Evolutionary conservation across 164 flowering plant genomes (phyloP).

Genomic region (Chimonanthus salicifolius): DNA sequence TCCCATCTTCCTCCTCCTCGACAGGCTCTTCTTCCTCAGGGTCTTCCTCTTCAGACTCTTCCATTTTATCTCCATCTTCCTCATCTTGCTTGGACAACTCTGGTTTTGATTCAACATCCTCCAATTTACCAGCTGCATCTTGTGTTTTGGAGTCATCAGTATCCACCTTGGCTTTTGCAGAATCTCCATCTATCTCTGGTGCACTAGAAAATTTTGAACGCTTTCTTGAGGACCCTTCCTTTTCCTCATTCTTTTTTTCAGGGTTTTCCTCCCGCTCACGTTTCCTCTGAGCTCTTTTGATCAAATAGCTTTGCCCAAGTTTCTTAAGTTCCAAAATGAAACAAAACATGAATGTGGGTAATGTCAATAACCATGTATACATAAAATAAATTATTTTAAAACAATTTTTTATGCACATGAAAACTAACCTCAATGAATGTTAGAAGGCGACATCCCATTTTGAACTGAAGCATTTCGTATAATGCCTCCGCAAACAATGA

Average conservation of each 20-base stretch:
- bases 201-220: slow-evolving; percentile 40
- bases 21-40: slow-evolving; percentile 63
- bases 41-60: slow-evolving; percentile 32
- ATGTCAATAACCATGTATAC: background rate
- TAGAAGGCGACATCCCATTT: slow-evolving; percentile 81
- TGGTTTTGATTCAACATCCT: background rate
- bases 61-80: background rate
- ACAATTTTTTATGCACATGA: background rate
- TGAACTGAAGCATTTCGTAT: slow-evolving; percentile 93
- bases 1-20: slow-evolving; percentile 66
- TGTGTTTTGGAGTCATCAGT: background rate
- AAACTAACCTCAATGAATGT: slow-evolving; percentile 76
- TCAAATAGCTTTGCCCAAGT: slow-evolving; percentile 51
- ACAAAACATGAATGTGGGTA: background rate
- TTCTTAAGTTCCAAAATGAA: slow-evolving; percentile 33
- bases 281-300: slow-evolving; percentile 62
- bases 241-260: slow-evolving; percentile 30
- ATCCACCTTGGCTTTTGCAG: slow-evolving; percentile 16
- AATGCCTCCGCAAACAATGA: slow-evolving; percentile 87
- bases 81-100: background rate
- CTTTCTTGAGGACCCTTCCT: slow-evolving; percentile 36
- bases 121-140: background rate
- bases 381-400: background rate
- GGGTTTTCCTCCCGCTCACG: slow-evolving; percentile 54
- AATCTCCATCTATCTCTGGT: slow-evolving; percentile 10